Conservation (phyloP, 169 alveolate genomes). For the Ophryocystis elektroscirrha region DNA sequence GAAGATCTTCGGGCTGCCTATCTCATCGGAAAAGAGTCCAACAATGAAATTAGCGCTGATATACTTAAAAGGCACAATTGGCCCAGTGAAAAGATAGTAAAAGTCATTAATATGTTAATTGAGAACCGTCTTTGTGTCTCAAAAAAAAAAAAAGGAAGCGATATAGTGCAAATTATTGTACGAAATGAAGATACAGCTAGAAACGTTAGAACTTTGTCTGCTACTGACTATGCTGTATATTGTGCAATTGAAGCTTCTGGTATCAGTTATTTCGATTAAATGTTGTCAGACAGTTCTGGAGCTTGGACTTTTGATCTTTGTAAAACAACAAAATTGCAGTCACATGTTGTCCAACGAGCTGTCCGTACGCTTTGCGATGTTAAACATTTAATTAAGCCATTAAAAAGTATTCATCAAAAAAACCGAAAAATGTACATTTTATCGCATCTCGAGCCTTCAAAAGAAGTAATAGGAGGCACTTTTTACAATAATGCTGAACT, state of each 20-base stretch:
- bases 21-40: conserved; percentile 15
- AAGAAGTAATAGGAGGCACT: conserved; percentile 64
- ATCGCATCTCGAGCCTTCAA: conserved; percentile 56
- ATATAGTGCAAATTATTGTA: conserved; percentile 39
- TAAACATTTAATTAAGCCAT: conserved; percentile 51
- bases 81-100: conserved; percentile 19
- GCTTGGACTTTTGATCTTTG: conserved; percentile 70
- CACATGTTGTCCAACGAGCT: conserved; percentile 53
- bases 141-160: conserved; percentile 33
- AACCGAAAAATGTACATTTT: conserved; percentile 58
- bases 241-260: conserved; percentile 66
- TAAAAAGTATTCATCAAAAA: conserved; percentile 56
- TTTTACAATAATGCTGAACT: conserved; percentile 64
- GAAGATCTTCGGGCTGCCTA: conserved; percentile 18
- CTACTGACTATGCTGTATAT: conserved; percentile 50
- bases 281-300: conserved; percentile 20
- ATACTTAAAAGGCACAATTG: conserved; percentile 19
- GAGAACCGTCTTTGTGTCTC: conserved; percentile 17
- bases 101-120: conserved; percentile 17
- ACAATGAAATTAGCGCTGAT: conserved; percentile 16
- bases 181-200: too few species aligned
- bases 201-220: conserved; percentile 45
- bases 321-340: conserved; percentile 54
- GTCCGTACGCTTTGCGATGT: conserved; percentile 50
- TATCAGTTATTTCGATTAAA: conserved; percentile 20